Conservation (phyloP, 2,329 filamentous ascomycete species). For the Aureobasidium vineae region DNA sequence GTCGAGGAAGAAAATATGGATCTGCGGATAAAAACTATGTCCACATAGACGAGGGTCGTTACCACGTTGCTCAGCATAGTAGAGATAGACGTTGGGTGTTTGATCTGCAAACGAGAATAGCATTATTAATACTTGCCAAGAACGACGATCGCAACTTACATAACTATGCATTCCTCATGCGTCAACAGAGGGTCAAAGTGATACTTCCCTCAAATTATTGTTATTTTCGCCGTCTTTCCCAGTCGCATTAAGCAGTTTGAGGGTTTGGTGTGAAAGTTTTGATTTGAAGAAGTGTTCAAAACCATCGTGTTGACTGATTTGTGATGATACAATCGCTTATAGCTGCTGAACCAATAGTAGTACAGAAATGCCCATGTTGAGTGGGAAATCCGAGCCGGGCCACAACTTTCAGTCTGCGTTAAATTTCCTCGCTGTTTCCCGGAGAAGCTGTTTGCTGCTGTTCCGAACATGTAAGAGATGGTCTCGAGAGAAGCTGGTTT, state of each 20-base stretch:
- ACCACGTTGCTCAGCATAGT: not conserved
- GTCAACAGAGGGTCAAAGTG: not conserved
- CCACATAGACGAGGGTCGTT: constrained; percentile 8
- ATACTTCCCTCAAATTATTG: not conserved
- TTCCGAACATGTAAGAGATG: not conserved
- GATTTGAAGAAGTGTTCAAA: not conserved
- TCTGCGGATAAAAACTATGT: not conserved
- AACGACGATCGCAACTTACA: constrained; percentile 1
- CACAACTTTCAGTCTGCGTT: not conserved
- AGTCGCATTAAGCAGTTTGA: not conserved
- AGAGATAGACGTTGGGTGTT: constrained; percentile 10
- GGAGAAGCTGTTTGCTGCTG: not conserved
- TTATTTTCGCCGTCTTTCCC: not conserved
- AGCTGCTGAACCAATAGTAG: not conserved
- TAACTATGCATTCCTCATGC: not conserved
- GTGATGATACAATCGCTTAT: not conserved
- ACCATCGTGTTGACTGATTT: not conserved
- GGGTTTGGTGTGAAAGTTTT: not conserved
- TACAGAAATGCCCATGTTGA: not conserved
- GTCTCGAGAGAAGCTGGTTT: too few relatives aligned
- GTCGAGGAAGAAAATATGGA: not conserved
- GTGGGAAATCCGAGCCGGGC: not conserved
- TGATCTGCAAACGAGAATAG: constrained; percentile 10
- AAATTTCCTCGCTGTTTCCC: not conserved
- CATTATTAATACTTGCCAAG: constrained; percentile 1